Conservation (phyloP, 176 grass and related monocot species). For the barley (Hordeum vulgare) region DNA sequence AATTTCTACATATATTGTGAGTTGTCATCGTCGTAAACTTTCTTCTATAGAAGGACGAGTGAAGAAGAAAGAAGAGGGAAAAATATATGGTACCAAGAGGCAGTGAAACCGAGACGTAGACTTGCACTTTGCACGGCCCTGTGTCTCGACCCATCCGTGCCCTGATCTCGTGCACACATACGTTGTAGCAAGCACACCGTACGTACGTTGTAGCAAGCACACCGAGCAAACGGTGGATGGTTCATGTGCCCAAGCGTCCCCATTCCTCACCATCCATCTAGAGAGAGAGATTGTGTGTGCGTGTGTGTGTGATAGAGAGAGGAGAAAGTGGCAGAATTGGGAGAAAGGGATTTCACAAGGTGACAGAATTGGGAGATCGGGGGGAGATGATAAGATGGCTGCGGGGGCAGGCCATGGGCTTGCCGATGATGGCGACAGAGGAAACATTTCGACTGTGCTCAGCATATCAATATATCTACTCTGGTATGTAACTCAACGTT, state of each 20-base stretch:
- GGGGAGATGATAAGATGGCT: conserved; percentile 2
- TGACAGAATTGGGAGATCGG: background rate
- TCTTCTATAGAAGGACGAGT: too few species aligned
- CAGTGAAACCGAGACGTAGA: background rate
- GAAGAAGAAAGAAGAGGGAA: background rate
- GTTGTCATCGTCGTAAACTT: too few species aligned
- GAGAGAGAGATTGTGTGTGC: background rate
- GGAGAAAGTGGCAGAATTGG: background rate
- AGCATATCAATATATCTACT: background rate
- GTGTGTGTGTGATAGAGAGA: background rate
- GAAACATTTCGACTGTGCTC: conserved; percentile 8
- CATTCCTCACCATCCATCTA: conserved; percentile 13
- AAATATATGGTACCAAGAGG: background rate
- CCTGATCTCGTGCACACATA: background rate
- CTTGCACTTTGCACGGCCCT: background rate
- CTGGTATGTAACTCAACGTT: background rate
- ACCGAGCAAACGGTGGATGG: conserved; percentile 23
- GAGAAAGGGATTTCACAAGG: background rate
- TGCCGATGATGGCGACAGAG: conserved; percentile 14
- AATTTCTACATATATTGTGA: too few species aligned
- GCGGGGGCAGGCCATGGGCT: conserved; percentile 23
- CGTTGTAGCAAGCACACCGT: background rate
- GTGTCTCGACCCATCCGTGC: background rate
- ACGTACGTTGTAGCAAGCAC: background rate
- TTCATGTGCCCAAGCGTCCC: conserved; percentile 31